A percentile compares a stretch with the other conserved stretches of the same genome.
Conservation (phyloP, 192 early-diverging fungal genomes). For the Podochytrium sp. region DNA sequence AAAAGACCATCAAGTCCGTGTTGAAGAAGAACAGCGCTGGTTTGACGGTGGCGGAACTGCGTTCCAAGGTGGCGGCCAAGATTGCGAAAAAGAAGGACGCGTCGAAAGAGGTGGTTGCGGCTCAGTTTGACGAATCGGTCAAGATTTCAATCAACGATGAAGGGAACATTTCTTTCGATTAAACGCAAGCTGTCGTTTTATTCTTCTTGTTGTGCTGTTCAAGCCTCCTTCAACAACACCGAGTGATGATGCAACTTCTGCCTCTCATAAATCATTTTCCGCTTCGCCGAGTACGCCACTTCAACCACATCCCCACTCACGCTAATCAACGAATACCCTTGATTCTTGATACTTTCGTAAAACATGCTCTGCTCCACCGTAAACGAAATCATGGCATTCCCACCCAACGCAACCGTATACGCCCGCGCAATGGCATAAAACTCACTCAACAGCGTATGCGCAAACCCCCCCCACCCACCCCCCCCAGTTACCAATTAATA, state of each 20-base stretch:
- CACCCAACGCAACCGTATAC: constrained; percentile 70
- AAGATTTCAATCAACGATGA: not conserved
- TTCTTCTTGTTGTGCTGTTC: not conserved
- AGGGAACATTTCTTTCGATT: not conserved
- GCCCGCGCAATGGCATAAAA: constrained; percentile 68
- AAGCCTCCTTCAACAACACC: not conserved
- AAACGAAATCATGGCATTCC: constrained; percentile 72
- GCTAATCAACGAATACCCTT: constrained; percentile 70
- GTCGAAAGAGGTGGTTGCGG: constrained; percentile 6
- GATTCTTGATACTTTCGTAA: constrained; percentile 70
- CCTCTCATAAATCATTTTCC: not conserved
- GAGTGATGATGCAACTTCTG: constrained; percentile 3
- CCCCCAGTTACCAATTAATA: constrained; percentile 49
- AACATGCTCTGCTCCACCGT: constrained; percentile 68
- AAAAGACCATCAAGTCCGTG: constrained; percentile 19
- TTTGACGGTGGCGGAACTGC: constrained; percentile 5
- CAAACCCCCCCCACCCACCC: constrained; percentile 75
- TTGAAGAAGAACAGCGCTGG: constrained; percentile 7
- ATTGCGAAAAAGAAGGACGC: constrained; percentile 18
- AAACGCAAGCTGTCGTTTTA: not conserved
- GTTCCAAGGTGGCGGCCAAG: constrained; percentile 20
- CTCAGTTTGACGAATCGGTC: constrained; percentile 17
- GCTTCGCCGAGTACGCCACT: constrained; percentile 19
- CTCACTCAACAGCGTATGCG: constrained; percentile 69
- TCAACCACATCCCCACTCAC: constrained; percentile 67